Percentiles rank a stretch among this genome's conserved stretches.
These are phyloP conservation scores for Aegilops tauschii DNA, from an alignment of 176 grass and related monocot species.

Conservation along the genomic window DNA sequence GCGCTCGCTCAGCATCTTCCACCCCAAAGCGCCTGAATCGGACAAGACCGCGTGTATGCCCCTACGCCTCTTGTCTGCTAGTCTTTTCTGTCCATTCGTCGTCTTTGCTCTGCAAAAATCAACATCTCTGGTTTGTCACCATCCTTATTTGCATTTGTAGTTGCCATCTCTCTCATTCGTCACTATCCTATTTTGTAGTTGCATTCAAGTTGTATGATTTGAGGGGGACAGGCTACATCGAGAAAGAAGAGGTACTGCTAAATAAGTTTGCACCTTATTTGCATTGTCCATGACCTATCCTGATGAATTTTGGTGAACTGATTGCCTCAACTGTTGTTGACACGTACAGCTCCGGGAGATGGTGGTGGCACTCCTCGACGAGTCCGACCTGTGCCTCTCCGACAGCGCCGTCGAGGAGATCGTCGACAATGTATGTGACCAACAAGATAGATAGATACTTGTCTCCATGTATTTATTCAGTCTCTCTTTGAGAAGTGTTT, in stretches of 20 bases:
- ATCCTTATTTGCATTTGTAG: background rate
- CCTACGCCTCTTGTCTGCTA: background rate
- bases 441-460: too few species aligned
- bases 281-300: background rate
- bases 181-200: slow-evolving; percentile 34
- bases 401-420: too few species aligned
- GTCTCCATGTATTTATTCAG: too few species aligned
- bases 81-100: background rate
- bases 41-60: slow-evolving; percentile 63
- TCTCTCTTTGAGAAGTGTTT: too few species aligned
- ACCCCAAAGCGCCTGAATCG: too few species aligned
- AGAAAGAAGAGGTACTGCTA: slow-evolving; percentile 56
- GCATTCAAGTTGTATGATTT: slow-evolving; percentile 86
- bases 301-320: background rate
- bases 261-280: too few species aligned
- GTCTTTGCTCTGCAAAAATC: background rate
- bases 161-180: too few species aligned
- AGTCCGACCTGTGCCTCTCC: too few species aligned
- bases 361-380: background rate
- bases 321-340: background rate
- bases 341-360: slow-evolving; percentile 48
- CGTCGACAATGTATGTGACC: too few species aligned
- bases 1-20: too few species aligned
- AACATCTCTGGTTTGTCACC: background rate
- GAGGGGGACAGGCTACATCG: slow-evolving; percentile 73